Conservation (phyloP, 768 basidiomycete genomes). For the Trametes elegans region DNA sequence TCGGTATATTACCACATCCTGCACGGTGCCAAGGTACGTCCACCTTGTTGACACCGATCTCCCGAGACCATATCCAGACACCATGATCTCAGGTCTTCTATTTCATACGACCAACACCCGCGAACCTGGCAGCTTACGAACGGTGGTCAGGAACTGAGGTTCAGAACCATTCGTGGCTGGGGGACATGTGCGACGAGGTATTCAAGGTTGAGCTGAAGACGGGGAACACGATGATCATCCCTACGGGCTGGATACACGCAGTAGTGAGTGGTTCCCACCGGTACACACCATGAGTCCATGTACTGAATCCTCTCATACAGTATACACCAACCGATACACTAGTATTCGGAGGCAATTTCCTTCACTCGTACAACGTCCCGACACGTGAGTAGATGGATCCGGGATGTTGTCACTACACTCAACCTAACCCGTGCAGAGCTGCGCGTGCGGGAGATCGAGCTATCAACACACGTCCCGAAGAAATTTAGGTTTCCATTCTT, state of each 20-base stretch:
- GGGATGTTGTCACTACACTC: background rate
- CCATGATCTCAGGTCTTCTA: slow-evolving; percentile 83
- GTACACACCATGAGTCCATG: too few species aligned
- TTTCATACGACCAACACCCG: slow-evolving; percentile 86
- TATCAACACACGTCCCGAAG: slow-evolving; percentile 87
- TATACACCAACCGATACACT: slow-evolving; percentile 90
- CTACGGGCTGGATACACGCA: slow-evolving; percentile 97
- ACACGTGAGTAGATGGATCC: slow-evolving; percentile 58
- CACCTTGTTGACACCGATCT: too few species aligned
- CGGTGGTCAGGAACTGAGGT: slow-evolving; percentile 91
- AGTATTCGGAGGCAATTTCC: slow-evolving; percentile 96
- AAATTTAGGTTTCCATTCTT: slow-evolving; percentile 32
- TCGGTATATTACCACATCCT: slow-evolving; percentile 98
- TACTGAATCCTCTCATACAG: too few species aligned
- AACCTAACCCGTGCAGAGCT: slow-evolving; percentile 54
- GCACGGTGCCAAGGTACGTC: slow-evolving; percentile 71
- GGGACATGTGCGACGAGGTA: slow-evolving; percentile 90
- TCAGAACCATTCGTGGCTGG: slow-evolving; percentile 88
- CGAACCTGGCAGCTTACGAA: slow-evolving; percentile 88
- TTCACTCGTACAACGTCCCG: slow-evolving; percentile 87
- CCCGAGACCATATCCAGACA: too few species aligned
- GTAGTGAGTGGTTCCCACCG: slow-evolving; percentile 78
- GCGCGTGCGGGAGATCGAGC: slow-evolving; percentile 87
- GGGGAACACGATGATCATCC: slow-evolving; percentile 92
- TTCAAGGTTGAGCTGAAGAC: slow-evolving; percentile 72